Evolutionary conservation across 306 rosid genomes (phyloP), one percentile per base, ranked within the genome.

Genomic region (Sphenostylis stenocarpa): DNA sequence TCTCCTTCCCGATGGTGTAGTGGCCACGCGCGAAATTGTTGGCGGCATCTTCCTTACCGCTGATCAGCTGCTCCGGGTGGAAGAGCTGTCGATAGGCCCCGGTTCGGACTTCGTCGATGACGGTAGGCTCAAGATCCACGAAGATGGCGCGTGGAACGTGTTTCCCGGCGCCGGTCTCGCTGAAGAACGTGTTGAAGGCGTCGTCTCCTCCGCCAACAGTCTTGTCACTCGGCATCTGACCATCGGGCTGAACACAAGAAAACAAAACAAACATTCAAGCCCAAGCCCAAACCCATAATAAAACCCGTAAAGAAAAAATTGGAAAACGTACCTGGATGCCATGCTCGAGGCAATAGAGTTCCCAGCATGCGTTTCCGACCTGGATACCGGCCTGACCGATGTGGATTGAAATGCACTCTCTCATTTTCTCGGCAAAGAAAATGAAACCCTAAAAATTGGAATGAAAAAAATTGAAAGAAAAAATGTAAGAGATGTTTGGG

Each of bases 1-100:
- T 93, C 85, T 93, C 97, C 44, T 90, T 93, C 11, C 97, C 97
- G 76, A 93, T 88, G 44, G 96, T 93, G 41, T 93, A 93, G 69
- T 93, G 98, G 9, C 98, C 98, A 10, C 96, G 90, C 4, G 98
- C 98, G 75, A 93, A 93, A 80, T 93, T 93, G 90, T 93, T 93
- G 11, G 98, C 96, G 0, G 98, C 98, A 43, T 93, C 98, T 57
- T 93, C 98, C 78, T 93, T 93, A 81, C 96, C 98, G 72, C 90
- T 86, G 77, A 93, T 93, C 76, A 93, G 94, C 63, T 93, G 98
- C 78, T 93, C 98, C 3, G 96, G 98, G 74, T 93, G 98, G 86
- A 93, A 93, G 33, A 93, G 98, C 70, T 93, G 98, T 60, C 98
- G 90, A 85, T 93, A 93, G 4, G 93, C 14, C 2, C 98, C 98